Evolutionary conservation across 331 rosid genomes (phyloP).

Genomic region (Prunus yedoensis): DNA sequence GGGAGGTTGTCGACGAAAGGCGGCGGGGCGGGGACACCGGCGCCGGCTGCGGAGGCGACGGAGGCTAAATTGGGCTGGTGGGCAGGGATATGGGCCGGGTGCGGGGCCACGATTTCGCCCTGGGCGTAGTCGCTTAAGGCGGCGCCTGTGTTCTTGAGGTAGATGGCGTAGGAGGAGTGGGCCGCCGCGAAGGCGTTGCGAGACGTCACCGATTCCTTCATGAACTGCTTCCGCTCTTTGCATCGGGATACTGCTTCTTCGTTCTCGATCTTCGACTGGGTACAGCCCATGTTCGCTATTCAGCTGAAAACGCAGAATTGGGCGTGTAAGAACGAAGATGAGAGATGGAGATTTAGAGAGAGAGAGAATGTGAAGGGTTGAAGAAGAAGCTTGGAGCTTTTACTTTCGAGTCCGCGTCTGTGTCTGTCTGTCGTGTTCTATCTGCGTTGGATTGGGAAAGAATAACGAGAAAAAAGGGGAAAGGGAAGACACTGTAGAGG

Average conservation of each 20-base stretch:
- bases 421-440: not conserved
- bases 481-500: not conserved
- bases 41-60: not conserved
- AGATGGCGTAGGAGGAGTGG: slow-evolving; percentile 64
- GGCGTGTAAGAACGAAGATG: not conserved
- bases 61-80: slow-evolving; percentile 5
- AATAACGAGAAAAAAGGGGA: not conserved
- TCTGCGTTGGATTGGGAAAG: not conserved
- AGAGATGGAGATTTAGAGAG: slow-evolving; percentile 2
- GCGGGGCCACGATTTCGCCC: slow-evolving; percentile 49
- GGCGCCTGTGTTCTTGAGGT: slow-evolving; percentile 81
- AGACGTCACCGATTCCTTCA: slow-evolving; percentile 67
- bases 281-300: slow-evolving; percentile 62
- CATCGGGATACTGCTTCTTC: slow-evolving; percentile 90
- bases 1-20: not conserved
- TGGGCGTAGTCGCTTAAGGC: slow-evolving; percentile 78
- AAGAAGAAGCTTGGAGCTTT: not conserved
- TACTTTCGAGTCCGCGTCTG: not conserved
- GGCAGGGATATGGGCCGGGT: slow-evolving; percentile 16
- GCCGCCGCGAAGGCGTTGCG: slow-evolving; percentile 95
- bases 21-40: not conserved
- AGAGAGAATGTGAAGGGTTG: not conserved
- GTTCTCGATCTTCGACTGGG: slow-evolving; percentile 95
- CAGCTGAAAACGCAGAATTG: not conserved
- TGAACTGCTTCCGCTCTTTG: slow-evolving; percentile 71